A percentile compares a stretch with the other conserved stretches of the same genome.
These are phyloP conservation scores for Lojkania enalia DNA, from an alignment of 2,329 filamentous ascomycete genomes.

Conservation along the genomic window DNA sequence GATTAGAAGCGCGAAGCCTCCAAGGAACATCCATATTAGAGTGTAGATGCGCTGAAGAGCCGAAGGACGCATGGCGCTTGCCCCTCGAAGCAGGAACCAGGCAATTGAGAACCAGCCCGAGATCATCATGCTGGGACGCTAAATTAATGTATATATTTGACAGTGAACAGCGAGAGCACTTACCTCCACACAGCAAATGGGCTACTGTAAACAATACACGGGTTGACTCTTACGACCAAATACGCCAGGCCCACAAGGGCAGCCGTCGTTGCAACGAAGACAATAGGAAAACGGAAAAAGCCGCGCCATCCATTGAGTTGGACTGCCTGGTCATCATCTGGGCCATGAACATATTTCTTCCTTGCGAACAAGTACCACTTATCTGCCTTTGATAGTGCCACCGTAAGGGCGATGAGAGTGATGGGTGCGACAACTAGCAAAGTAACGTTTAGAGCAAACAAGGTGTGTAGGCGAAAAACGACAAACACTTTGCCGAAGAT, in stretches of 20 bases:
- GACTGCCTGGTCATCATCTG: conserved; percentile 63
- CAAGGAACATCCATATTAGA: conserved; percentile 79
- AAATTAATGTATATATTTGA: background rate
- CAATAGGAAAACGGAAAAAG: conserved; percentile 80
- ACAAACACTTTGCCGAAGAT: conserved; percentile 80
- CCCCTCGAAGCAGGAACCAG: conserved; percentile 80
- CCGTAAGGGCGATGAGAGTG: conserved; percentile 68
- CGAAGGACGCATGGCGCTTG: conserved; percentile 78
- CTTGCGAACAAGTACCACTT: conserved; percentile 88
- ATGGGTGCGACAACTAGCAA: conserved; percentile 80
- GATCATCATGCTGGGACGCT: conserved; percentile 67
- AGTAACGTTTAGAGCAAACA: conserved; percentile 87
- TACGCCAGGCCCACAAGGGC: conserved; percentile 74
- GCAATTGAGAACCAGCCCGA: conserved; percentile 78
- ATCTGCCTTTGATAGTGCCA: conserved; percentile 69
- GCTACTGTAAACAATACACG: conserved; percentile 87
- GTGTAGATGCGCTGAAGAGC: conserved; percentile 82
- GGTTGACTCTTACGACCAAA: conserved; percentile 80
- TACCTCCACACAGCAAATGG: conserved; percentile 78
- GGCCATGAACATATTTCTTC: conserved; percentile 62
- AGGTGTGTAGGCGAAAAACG: conserved; percentile 75
- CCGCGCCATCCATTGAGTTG: conserved; percentile 76
- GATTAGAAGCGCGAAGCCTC: conserved; percentile 75
- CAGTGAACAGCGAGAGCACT: conserved; percentile 11
- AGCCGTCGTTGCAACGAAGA: conserved; percentile 68